Conservation (phyloP, 805 yeast species). For the Monosporozyma yasuniensis region DNA sequence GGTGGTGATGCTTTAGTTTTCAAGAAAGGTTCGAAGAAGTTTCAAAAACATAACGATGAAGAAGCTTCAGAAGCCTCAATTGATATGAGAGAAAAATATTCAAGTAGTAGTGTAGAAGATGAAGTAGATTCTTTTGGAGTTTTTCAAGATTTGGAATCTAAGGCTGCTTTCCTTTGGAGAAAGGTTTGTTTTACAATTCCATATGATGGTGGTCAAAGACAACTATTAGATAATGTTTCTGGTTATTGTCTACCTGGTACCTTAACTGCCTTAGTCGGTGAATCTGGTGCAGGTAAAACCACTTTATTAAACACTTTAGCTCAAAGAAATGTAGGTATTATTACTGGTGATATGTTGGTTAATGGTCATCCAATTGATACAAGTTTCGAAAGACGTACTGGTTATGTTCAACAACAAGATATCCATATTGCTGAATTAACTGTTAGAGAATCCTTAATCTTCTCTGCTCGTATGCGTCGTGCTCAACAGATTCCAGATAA, state of each 20-base stretch:
- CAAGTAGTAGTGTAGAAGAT: conserved; percentile 2
- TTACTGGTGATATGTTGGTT: conserved; percentile 52
- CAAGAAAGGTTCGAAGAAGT: conserved; percentile 40
- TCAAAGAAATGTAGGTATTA: conserved; percentile 56
- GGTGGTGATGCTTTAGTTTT: conserved; percentile 37
- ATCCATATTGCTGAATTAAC: conserved; percentile 53
- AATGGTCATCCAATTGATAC: conserved; percentile 46
- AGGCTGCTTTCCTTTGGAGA: conserved; percentile 59
- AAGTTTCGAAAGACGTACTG: conserved; percentile 49
- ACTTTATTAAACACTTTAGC: conserved; percentile 59
- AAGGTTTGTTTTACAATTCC: conserved; percentile 58
- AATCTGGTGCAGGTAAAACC: conserved; percentile 72
- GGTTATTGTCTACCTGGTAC: conserved; percentile 76
- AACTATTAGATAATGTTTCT: conserved; percentile 50
- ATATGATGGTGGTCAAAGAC: conserved; percentile 45
- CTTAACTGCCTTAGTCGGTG: conserved; percentile 64
- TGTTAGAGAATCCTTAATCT: conserved; percentile 57
- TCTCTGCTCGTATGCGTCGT: conserved; percentile 58
- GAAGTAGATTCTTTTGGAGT: conserved; percentile 2
- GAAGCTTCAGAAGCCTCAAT: conserved; percentile 11
- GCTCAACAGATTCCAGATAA: conserved; percentile 38
- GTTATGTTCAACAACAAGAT: conserved; percentile 70
- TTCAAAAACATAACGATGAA: conserved; percentile 9
- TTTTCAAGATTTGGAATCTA: conserved; percentile 23
- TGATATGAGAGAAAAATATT: conserved; percentile 10